Evolutionary conservation across 2,329 filamentous ascomycete species (phyloP), one percentile per base, ranked within the genome.

Genomic region (Apiospora phragmitis): DNA sequence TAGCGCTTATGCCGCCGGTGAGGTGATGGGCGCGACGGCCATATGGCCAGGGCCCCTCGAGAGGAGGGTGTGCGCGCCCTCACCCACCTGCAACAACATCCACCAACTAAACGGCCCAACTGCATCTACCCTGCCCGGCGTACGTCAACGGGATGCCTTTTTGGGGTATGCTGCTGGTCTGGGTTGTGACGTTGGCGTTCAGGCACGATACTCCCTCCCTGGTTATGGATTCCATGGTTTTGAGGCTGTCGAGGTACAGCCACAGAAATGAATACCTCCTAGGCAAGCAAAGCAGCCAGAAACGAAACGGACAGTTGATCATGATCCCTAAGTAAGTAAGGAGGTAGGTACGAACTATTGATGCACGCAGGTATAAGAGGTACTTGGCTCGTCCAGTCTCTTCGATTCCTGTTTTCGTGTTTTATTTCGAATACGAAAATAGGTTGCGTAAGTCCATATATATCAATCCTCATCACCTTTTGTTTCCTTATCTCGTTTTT

Each of bases 141-240:
- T 62, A 32, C 55, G 55, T 62, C 55, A n/a, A 38, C 55, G 55
- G 55, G 55, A 62, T 62, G 8, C 55, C 55, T 62, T 38, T 62
- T 62, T n/a, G 32, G 55, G 55, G 51, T 8, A 35, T 32, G 18
- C 29, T 38, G 55, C 55, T 38, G 21, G 55, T 38, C 21, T 35
- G 55, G 55, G 55, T 62, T 62, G 55, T 38, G 32, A 62, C 55
- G 55, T 62, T 62, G 55, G 32, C 55, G 55, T 62, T 62, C 55
- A 62, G 55, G 32, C 55, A 62, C 32, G 55, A 38, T 38, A 21
- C 7, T 62, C 55, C 32, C 21, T 35, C 21, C 11, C 55, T 11
- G 29, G 51, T 32, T 35, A 8, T 59, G 18, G 29, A 3, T 59
- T 59, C 9, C 38, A 41, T 35, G 51, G 2, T 38, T 38, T 38